These are phyloP conservation scores for Ambrosia hybrid DNA, from an alignment of 140 eudicot genomes.

Conservation along the genomic window DNA sequence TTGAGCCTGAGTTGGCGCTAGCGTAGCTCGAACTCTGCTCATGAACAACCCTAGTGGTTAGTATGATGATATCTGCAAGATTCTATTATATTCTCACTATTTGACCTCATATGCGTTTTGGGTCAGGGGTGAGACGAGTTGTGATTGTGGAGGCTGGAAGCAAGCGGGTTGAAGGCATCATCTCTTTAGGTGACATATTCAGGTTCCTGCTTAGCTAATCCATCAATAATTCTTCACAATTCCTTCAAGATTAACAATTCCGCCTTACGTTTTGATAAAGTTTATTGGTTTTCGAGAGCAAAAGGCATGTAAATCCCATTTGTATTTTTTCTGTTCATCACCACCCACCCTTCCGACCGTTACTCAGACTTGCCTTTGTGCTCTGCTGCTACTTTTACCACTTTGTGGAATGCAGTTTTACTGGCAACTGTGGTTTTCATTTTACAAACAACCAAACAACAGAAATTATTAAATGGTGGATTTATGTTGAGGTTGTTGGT, in stretches of 20 bases:
- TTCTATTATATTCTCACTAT: neutral
- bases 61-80: neutral
- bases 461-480: slow-evolving; percentile 25
- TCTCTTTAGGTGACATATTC: slow-evolving; percentile 75
- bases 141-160: slow-evolving; percentile 96
- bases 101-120: neutral
- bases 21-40: too few species aligned
- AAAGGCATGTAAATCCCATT: slow-evolving; percentile 35
- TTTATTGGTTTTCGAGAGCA: slow-evolving; percentile 19
- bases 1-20: too few species aligned
- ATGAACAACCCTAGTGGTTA: too few species aligned
- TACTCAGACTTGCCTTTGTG: slow-evolving; percentile 27
- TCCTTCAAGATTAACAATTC: slow-evolving; percentile 38
- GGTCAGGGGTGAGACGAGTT: slow-evolving; percentile 80
- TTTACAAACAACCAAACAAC: slow-evolving; percentile 13
- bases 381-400: slow-evolving; percentile 31
- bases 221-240: slow-evolving; percentile 32
- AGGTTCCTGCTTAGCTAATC: slow-evolving; percentile 71
- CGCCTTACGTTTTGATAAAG: slow-evolving; percentile 26
- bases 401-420: slow-evolving; percentile 42
- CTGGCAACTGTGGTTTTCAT: slow-evolving; percentile 29
- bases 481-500: slow-evolving; percentile 28
- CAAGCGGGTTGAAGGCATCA: slow-evolving; percentile 90
- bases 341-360: slow-evolving; percentile 20
- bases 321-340: slow-evolving; percentile 18